Percentiles rank a stretch among this genome's conserved stretches.
Conservation (phyloP, 75 land plant species). For the Azolla pinnata region DNA sequence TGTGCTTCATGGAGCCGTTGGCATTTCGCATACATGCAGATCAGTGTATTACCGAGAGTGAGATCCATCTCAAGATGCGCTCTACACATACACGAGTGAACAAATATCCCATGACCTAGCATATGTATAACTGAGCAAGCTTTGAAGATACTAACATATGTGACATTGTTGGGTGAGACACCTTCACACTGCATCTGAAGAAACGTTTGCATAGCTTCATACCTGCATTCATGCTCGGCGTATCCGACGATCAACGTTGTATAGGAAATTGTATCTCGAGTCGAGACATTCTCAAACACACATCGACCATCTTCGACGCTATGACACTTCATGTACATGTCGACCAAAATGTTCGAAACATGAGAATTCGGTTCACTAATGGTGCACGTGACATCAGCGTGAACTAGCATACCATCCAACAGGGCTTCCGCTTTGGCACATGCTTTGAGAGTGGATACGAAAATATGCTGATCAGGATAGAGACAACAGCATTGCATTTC, state of each 20-base stretch:
- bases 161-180: conserved; percentile 19
- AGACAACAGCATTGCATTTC: neutral
- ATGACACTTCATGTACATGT: conserved; percentile 10
- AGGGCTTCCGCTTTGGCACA: conserved; percentile 4
- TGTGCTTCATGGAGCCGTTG: neutral
- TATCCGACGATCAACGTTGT: conserved; percentile 49
- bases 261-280: conserved; percentile 47
- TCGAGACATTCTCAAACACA: conserved; percentile 32
- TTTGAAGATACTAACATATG: conserved; percentile 14
- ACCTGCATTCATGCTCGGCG: conserved; percentile 22
- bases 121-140: neutral
- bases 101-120: neutral
- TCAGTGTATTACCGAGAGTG: neutral
- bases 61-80: neutral
- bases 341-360: conserved; percentile 1
- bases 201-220: conserved; percentile 37
- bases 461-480: neutral
- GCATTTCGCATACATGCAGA: conserved; percentile 8
- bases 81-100: conserved; percentile 2
- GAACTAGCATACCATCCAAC: conserved; percentile 3
- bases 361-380: neutral
- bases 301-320: neutral
- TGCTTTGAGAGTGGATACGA: conserved; percentile 2
- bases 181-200: conserved; percentile 38
- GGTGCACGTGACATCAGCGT: neutral